A percentile compares a stretch with the other conserved stretches of the same genome.
Conservation (phyloP, 2,329 filamentous ascomycete species). For the Pleochaeta shiraiana region DNA sequence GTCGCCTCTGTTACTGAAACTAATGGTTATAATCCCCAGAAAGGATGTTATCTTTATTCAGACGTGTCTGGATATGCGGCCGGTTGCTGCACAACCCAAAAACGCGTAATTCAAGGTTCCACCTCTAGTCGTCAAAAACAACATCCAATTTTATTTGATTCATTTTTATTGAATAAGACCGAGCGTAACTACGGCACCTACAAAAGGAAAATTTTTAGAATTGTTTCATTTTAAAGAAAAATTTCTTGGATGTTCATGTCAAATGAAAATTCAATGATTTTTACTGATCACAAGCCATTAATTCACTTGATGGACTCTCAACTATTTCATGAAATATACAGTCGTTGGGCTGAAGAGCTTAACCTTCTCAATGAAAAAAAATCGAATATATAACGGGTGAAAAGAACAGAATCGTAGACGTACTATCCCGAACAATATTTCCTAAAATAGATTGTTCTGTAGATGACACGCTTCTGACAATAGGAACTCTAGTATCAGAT, state of each 20-base stretch:
- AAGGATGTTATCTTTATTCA: neutral
- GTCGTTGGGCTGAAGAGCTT: neutral
- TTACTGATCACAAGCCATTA: neutral
- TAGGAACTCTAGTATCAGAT: neutral
- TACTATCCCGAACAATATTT: neutral
- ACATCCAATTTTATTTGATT: neutral
- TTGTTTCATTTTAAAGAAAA: neutral
- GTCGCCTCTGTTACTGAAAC: neutral
- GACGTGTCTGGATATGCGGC: neutral
- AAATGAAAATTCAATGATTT: neutral
- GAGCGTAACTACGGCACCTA: neutral
- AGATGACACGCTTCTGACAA: neutral
- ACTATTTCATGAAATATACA: constrained; percentile 1
- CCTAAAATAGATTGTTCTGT: neutral
- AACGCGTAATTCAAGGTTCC: neutral
- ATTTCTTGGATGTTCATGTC: neutral
- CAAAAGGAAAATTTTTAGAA: neutral
- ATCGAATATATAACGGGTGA: neutral
- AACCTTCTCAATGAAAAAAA: neutral
- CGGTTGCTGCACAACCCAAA: neutral
- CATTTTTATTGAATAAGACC: neutral
- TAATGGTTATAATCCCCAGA: neutral
- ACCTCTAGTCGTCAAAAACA: neutral
- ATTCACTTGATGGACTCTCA: neutral
- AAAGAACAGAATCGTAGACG: neutral